phyloP scores from a whole-genome alignment of 192 early-diverging fungal genomes.

The Helicostylum pulchrum region DNA sequence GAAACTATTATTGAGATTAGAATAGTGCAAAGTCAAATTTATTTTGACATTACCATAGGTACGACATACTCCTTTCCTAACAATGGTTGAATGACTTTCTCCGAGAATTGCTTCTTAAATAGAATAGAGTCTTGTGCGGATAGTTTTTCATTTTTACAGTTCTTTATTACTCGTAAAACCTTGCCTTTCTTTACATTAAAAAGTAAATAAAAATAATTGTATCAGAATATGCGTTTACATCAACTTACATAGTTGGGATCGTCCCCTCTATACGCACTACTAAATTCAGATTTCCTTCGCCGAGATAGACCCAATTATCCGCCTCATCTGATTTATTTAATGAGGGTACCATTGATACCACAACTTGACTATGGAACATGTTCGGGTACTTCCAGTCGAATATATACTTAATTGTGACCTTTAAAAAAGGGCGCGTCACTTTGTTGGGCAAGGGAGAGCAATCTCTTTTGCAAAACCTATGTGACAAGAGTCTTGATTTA shows the following conservation, averaged over 20 bases:
- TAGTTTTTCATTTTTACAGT: too few species aligned
- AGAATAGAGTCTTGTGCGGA: too few species aligned
- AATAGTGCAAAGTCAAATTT: background rate
- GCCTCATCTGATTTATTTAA: constrained; percentile 20
- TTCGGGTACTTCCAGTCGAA: background rate
- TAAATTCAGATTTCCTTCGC: constrained; percentile 66
- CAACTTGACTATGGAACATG: constrained; percentile 16
- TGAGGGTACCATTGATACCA: constrained; percentile 5
- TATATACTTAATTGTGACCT: constrained; percentile 3
- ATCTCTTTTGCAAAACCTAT: background rate
- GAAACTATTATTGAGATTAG: constrained; percentile 1
- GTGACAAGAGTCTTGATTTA: constrained; percentile 28
- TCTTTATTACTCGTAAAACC: constrained; percentile 14
- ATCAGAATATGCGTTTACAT: too few species aligned
- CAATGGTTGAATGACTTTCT: constrained; percentile 8
- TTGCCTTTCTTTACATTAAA: constrained; percentile 7
- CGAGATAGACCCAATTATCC: constrained; percentile 56
- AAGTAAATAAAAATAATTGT: too few species aligned
- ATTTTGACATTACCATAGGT: constrained; percentile 3
- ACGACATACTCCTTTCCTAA: constrained; percentile 6
- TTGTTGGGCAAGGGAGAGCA: background rate
- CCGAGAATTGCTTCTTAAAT: background rate
- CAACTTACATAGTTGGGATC: background rate
- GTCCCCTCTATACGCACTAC: constrained; percentile 52
- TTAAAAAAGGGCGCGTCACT: constrained; percentile 38